Evolutionary conservation across 2,329 filamentous ascomycete species (phyloP).

Genomic region (Hortaea sp.): DNA sequence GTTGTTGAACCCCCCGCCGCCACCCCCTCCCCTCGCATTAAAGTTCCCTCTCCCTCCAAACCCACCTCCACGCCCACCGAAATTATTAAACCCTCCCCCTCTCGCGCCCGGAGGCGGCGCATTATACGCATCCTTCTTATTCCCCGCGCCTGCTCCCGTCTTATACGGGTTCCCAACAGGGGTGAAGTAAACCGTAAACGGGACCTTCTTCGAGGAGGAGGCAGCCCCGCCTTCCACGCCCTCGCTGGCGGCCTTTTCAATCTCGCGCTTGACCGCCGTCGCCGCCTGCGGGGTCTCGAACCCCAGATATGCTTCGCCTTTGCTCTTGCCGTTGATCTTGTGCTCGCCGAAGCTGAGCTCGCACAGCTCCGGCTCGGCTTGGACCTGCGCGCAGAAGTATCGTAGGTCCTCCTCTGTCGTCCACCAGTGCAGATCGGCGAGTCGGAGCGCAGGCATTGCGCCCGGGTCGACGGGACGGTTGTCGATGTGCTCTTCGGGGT

Average conservation of each 20-base stretch:
- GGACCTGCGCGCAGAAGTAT: constrained; percentile 61
- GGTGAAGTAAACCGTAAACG: constrained; percentile 10
- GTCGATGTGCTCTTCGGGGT: not conserved
- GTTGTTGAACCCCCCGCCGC: constrained; percentile 8
- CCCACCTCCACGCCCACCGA: constrained; percentile 15
- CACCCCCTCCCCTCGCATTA: constrained; percentile 9
- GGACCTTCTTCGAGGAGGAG: constrained; percentile 5
- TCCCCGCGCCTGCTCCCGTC: constrained; percentile 36
- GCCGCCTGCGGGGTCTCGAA: constrained; percentile 76
- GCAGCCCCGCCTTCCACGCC: constrained; percentile 5
- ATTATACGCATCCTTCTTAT: constrained; percentile 7
- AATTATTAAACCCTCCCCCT: constrained; percentile 31
- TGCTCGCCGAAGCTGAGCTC: constrained; percentile 97
- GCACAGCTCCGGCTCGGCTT: constrained; percentile 72
- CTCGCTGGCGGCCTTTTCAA: constrained; percentile 31
- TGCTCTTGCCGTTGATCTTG: constrained; percentile 98
- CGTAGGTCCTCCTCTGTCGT: constrained; percentile 90
- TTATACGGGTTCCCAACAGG: constrained; percentile 65
- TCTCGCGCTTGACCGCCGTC: constrained; percentile 70
- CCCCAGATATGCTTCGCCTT: constrained; percentile 82
- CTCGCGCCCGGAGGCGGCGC: constrained; percentile 1
- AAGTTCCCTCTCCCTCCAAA: constrained; percentile 23
- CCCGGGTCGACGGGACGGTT: constrained; percentile 44
- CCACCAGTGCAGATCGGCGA: constrained; percentile 95
- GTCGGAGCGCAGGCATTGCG: constrained; percentile 62